Base-by-base conservation (phyloP, 2,329 filamentous ascomycete species). In the Aspergillus flavus region DNA sequence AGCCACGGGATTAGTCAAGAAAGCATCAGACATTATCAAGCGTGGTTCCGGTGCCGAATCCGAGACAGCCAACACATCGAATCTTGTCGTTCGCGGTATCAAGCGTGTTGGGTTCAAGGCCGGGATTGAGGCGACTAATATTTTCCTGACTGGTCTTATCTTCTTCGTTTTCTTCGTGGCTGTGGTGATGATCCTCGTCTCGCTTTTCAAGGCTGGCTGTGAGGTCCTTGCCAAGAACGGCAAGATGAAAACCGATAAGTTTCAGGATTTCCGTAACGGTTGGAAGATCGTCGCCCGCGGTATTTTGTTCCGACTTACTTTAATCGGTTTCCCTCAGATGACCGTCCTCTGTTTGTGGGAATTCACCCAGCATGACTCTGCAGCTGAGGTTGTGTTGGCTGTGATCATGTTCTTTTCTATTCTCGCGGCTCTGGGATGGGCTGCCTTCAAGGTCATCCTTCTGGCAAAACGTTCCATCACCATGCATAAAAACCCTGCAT, bases 401-500 rank as follows among this genome's bases (percentile, higher is more conserved):
- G 87, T 96, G 66, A 92, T 96, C 78, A 96, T 96, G 84, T 87
- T 97, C 76, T 81, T 97, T 71, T 90, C 91, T 65, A 90, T 96
- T 84, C 82, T 89, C 45, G 83, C 85, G 58, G 92, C 93, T 36
- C 86, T 98, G 39, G 89, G 81, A 26, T 97, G 93, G 92, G 94
- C 94, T 54, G 89, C 93, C 0, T 90, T 87, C 81, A 97, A 97
- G 83, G 93, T 98, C 67, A 91, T 96, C 71, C 87, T 88, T 60
- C 91, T 98, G 66, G 94, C 93, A 39, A 92, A 92, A 74, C 91
- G 92, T 71, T 97, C 94, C 36, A 91, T 96, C 66, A 81, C 86
- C 62, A 92, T 97, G 88, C 94, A 97, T 84, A 94, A 94, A 81
- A 97, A 97, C 81, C 93, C 94, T 30, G 94, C 94, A 32, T 97